Conservation (phyloP, 164 flowering plant species). For the Liriodendron chinense region DNA sequence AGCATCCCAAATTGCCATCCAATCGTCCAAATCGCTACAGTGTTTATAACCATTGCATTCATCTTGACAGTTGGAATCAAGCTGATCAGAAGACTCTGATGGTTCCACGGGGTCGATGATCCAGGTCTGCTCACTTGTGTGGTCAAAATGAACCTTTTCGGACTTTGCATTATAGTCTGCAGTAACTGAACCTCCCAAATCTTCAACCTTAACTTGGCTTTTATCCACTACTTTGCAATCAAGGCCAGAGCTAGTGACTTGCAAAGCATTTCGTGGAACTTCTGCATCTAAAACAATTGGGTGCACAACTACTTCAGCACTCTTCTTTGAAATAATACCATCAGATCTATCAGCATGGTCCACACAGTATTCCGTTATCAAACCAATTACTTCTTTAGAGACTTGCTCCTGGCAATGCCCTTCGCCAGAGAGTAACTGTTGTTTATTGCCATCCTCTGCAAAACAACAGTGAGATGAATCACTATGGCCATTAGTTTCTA, state of each 20-base stretch:
- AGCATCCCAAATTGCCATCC: constrained; percentile 72
- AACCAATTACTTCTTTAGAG: constrained; percentile 18
- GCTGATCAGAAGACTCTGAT: constrained; percentile 13
- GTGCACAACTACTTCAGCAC: constrained; percentile 5
- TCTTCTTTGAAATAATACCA: constrained; percentile 12
- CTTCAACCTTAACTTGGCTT: constrained; percentile 12
- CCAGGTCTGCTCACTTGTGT: constrained; percentile 12
- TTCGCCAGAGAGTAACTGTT: constrained; percentile 8
- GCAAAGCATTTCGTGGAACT: constrained; percentile 20
- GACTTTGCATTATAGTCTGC: constrained; percentile 17
- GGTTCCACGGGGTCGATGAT: constrained; percentile 15
- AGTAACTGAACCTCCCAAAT: constrained; percentile 18
- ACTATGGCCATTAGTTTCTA: constrained; percentile 26
- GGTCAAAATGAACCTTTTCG: constrained; percentile 14
- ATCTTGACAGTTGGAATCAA: constrained; percentile 11
- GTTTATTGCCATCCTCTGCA: constrained; percentile 34
- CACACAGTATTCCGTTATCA: constrained; percentile 4
- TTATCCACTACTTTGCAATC: constrained; percentile 15
- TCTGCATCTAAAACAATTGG: constrained; percentile 16
- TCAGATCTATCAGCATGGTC: constrained; percentile 6
- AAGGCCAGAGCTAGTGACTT: constrained; percentile 20
- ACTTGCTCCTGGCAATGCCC: constrained; percentile 23
- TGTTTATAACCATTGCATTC: constrained; percentile 12
- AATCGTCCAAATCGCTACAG: constrained; percentile 39
- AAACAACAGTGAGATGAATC: constrained; percentile 32